Evolutionary conservation across 1,139 yeast genomes (phyloP).

Genomic region (Yamadazyma dushanensis): DNA sequence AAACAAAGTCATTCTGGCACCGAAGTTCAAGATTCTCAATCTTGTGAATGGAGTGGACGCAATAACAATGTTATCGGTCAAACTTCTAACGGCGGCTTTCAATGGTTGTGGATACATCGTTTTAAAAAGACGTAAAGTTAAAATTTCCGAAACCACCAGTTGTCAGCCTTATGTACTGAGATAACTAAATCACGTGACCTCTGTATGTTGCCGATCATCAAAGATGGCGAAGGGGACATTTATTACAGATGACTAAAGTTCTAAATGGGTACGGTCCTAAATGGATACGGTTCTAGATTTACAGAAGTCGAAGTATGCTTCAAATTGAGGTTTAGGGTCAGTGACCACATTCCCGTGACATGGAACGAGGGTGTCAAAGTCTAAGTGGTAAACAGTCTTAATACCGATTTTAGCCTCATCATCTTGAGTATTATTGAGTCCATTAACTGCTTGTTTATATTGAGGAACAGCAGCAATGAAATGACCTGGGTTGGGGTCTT

Average conservation of each 20-base stretch:
- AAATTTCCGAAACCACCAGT: too few relatives aligned
- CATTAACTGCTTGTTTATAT: constrained; percentile 22
- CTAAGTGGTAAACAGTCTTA: constrained; percentile 38
- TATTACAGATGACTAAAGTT: too few relatives aligned
- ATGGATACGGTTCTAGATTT: not conserved
- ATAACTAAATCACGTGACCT: not conserved
- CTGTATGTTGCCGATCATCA: not conserved
- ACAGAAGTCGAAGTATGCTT: constrained; percentile 10
- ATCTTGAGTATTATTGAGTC: constrained; percentile 18
- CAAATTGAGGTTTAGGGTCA: constrained; percentile 34
- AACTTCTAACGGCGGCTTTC: constrained; percentile 40
- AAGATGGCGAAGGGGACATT: too few relatives aligned
- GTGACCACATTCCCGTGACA: constrained; percentile 61
- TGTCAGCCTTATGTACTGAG: too few relatives aligned
- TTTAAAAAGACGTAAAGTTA: not conserved
- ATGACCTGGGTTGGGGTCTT: constrained; percentile 40
- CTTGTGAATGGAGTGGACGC: constrained; percentile 52
- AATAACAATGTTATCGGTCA: constrained; percentile 47
- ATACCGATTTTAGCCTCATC: constrained; percentile 26
- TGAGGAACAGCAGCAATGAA: constrained; percentile 38
- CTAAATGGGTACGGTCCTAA: too few relatives aligned
- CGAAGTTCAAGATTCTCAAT: constrained; percentile 47
- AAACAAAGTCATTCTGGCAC: constrained; percentile 59
- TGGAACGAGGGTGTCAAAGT: constrained; percentile 47
- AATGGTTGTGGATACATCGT: constrained; percentile 35